Percentiles rank a stretch among this genome's conserved stretches.
These are phyloP conservation scores for Backusella mclennaniae DNA, from an alignment of 192 early-diverging fungal genomes.

Conservation along the genomic window DNA sequence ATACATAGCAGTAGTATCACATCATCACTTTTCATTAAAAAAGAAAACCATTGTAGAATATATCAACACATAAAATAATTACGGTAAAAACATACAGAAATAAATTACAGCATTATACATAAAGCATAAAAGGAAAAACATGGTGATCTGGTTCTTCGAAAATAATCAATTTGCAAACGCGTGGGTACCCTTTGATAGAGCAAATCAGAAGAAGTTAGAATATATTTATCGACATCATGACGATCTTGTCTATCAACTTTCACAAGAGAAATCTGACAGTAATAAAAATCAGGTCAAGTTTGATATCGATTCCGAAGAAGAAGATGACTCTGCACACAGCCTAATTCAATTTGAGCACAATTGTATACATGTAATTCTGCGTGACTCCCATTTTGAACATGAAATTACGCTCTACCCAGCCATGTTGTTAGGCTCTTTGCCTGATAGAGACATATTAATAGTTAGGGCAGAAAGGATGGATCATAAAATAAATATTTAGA, in stretches of 20 bases:
- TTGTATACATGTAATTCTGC: slow-evolving; percentile 6
- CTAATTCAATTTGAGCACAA: slow-evolving; percentile 11
- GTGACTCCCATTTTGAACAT: slow-evolving; percentile 18
- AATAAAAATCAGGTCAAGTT: background rate
- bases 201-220: slow-evolving; percentile 21
- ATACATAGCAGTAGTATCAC: background rate
- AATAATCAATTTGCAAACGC: slow-evolving; percentile 18
- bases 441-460: slow-evolving; percentile 26
- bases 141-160: slow-evolving; percentile 23
- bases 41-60: background rate
- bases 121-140: background rate
- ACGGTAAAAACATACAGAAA: background rate
- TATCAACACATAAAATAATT: background rate
- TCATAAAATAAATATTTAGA: slow-evolving; percentile 21
- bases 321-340: slow-evolving; percentile 1
- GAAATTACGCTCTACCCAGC: slow-evolving; percentile 20
- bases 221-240: slow-evolving; percentile 22
- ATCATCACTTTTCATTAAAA: background rate
- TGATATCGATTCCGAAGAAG: slow-evolving; percentile 18
- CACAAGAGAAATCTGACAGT: background rate
- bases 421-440: slow-evolving; percentile 16
- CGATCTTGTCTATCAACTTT: background rate
- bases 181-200: slow-evolving; percentile 20
- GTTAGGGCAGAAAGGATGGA: slow-evolving; percentile 15
- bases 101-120: background rate